Evolutionary conservation across 2,329 filamentous ascomycete species (phyloP).

Genomic region (Elsinoe perseae): DNA sequence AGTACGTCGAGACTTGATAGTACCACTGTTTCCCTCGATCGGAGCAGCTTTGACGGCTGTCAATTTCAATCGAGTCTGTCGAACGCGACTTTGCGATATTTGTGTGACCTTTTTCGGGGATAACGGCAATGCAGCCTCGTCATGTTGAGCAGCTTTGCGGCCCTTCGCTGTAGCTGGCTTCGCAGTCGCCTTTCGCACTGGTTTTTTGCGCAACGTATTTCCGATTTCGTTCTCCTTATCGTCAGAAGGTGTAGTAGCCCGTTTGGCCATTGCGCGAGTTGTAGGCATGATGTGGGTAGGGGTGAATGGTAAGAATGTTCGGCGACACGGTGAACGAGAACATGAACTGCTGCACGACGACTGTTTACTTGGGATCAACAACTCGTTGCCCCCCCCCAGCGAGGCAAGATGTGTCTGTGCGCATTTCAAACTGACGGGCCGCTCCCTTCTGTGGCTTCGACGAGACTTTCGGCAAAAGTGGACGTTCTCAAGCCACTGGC

Average conservation of each 20-base stretch:
- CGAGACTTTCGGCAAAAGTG: background rate
- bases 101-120: constrained; percentile 33
- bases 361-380: background rate
- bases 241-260: constrained; percentile 22
- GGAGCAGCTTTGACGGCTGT: background rate
- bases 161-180: constrained; percentile 19
- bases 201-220: constrained; percentile 28
- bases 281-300: constrained; percentile 27
- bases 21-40: background rate
- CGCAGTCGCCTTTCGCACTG: constrained; percentile 27
- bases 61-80: background rate
- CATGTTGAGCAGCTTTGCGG: constrained; percentile 19
- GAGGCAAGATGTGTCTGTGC: background rate
- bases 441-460: background rate
- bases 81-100: constrained; percentile 22
- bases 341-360: constrained; percentile 1
- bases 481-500: background rate
- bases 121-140: constrained; percentile 22
- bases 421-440: background rate
- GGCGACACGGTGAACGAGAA: background rate
- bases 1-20: constrained; percentile 1
- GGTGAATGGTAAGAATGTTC: constrained; percentile 4
- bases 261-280: constrained; percentile 29
- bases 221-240: constrained; percentile 20
- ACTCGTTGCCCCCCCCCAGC: background rate